phyloP scores from a whole-genome alignment of 225 moss, liverwort and hornwort genomes.

The Marchantia polymorpha region DNA sequence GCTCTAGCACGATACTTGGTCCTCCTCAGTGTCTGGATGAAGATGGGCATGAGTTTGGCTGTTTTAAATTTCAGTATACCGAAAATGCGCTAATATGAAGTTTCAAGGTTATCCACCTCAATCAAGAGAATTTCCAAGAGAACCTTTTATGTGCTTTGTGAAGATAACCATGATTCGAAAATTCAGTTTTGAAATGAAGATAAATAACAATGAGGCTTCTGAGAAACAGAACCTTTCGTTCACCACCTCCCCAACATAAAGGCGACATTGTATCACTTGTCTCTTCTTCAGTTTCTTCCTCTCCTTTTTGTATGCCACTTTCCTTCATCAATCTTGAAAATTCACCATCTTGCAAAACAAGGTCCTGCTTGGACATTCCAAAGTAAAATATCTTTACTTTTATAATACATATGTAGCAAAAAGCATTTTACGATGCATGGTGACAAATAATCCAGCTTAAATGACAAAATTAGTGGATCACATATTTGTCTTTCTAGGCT shows the following conservation, averaged over 20 bases:
- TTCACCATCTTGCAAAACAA: conserved; percentile 37
- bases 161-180: neutral
- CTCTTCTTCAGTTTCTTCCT: conserved; percentile 27
- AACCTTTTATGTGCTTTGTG: neutral
- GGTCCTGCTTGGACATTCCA: conserved; percentile 26
- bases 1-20: conserved; percentile 32
- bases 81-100: too few relatives aligned
- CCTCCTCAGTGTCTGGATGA: conserved; percentile 39
- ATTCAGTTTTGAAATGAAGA: neutral
- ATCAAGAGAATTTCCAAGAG: neutral
- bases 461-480: too few relatives aligned
- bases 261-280: conserved; percentile 39
- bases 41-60: neutral
- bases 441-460: too few relatives aligned
- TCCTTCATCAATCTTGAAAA: conserved; percentile 49
- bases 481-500: too few relatives aligned
- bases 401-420: too few relatives aligned
- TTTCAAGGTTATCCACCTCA: neutral
- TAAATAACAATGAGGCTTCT: neutral
- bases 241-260: conserved; percentile 31
- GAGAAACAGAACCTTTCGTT: neutral
- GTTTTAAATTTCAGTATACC: too few relatives aligned
- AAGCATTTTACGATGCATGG: too few relatives aligned
- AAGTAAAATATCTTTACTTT: too few relatives aligned
- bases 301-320: conserved; percentile 41